Evolutionary conservation across 441 rosid genomes (phyloP).

Genomic region (Flueggea neowawraea): DNA sequence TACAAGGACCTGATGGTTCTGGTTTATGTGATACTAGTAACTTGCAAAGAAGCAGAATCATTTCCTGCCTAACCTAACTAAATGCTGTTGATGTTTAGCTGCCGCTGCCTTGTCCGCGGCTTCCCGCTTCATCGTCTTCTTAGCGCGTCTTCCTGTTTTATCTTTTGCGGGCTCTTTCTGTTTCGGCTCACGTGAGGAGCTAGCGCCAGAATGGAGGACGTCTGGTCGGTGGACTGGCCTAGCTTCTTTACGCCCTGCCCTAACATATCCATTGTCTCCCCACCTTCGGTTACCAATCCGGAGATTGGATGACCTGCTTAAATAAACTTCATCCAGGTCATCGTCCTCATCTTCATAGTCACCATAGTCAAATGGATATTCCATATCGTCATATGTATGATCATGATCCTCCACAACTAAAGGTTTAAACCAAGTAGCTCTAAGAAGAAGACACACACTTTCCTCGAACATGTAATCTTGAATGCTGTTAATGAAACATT

Average conservation of each 20-base stretch:
- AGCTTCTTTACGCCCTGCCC: conserved; percentile 88
- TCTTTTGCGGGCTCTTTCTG: conserved; percentile 45
- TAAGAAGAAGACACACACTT: conserved; percentile 91
- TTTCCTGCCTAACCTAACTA: conserved; percentile 57
- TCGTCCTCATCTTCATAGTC: too few relatives aligned
- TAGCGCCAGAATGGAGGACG: conserved; percentile 39
- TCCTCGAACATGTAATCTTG: conserved; percentile 91
- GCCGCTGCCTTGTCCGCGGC: conserved; percentile 95
- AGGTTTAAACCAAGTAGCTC: conserved; percentile 87
- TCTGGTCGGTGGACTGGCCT: conserved; percentile 50
- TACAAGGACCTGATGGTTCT: too few relatives aligned
- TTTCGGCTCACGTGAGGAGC: conserved; percentile 54
- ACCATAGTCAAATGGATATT: conserved; percentile 40
- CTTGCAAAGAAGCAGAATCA: conserved; percentile 14
- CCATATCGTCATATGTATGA: conserved; percentile 33
- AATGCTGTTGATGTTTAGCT: conserved; percentile 64
- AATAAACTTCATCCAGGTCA: conserved; percentile 58
- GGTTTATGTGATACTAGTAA: too few relatives aligned
- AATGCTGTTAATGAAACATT: conserved; percentile 36
- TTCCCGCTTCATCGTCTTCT: conserved; percentile 87
- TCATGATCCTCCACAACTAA: conserved; percentile 44
- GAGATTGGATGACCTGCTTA: conserved; percentile 41
- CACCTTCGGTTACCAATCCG: conserved; percentile 79
- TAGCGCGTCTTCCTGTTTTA: conserved; percentile 75
- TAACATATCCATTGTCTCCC: conserved; percentile 82